Base-by-base conservation (phyloP, 345 rosid genomes). In the Iberis pinnata region DNA sequence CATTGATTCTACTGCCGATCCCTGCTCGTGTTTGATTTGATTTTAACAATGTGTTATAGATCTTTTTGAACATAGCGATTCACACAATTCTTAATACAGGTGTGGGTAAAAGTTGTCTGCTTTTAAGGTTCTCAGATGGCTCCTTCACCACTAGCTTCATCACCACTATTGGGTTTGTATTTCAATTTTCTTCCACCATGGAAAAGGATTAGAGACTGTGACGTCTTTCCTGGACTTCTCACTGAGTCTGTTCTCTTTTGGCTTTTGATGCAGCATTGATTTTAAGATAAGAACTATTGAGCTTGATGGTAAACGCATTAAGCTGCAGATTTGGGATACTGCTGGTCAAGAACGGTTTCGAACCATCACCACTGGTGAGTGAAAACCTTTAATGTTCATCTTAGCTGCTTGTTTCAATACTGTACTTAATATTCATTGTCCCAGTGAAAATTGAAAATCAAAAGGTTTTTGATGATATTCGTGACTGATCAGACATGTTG, bases 141-240 rank as follows among this genome's bases (percentile, higher is more conserved):
- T 89, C 97, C 46, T 89, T 89, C 68, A 89, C 97, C 12, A 89
- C 95, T 47, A 89, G 93, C 76, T 89, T 89, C 77, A 89, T 89
- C 73, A 89, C 97, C 43, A 89, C 97, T 27, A 89, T 89, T 58
- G 97, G 97, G 97, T 89, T 67, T 63, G 73, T 47, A 42, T 22
- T 22, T 6, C n/a, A n/a, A n/a, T n/a, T 60, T 59, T 13, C 8
- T 53, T 31, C 6, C 41, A 22, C 52, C 47, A 33, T 40, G 14
- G 11, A 14, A 15, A 49, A 25, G 38, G 24, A 51, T 26, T 35
- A 42, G 33, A 43, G 27, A 31, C 43, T 42, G 31, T 33, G 26
- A 49, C 19, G 24, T 41, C 18, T 29, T 29, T 29, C 33, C 10
- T n/a, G n/a, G n/a, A n/a, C n/a, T n/a, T 29, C 33, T 45, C 49